phyloP scores from a whole-genome alignment of 1,139 yeast genomes.

The Saccharomyces hybrid region DNA sequence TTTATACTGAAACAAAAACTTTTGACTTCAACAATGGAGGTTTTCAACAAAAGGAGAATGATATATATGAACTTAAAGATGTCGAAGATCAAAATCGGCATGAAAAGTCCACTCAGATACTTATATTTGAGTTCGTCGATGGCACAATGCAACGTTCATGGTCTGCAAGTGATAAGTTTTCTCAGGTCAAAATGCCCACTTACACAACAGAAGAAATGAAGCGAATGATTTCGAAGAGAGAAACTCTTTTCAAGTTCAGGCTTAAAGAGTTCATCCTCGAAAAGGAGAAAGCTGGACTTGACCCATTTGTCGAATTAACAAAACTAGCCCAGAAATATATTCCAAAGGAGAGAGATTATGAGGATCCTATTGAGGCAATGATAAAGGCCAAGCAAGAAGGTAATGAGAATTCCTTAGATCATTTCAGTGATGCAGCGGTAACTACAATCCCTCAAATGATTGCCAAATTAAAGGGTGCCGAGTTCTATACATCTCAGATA shows the following conservation, averaged over 20 bases:
- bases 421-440: slow-evolving; percentile 26
- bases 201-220: slow-evolving; percentile 46
- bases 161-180: slow-evolving; percentile 30
- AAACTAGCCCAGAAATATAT: slow-evolving; percentile 34
- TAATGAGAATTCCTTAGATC: slow-evolving; percentile 17
- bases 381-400: slow-evolving; percentile 23
- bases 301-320: slow-evolving; percentile 37
- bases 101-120: slow-evolving; percentile 39
- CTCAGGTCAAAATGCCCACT: slow-evolving; percentile 37
- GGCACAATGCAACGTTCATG: slow-evolving; percentile 44
- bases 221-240: slow-evolving; percentile 53
- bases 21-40: slow-evolving; percentile 41
- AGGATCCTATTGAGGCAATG: slow-evolving; percentile 48
- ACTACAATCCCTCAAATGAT: slow-evolving; percentile 40
- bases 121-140: slow-evolving; percentile 74
- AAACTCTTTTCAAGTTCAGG: slow-evolving; percentile 43
- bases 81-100: slow-evolving; percentile 30
- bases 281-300: slow-evolving; percentile 31
- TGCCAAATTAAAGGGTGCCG: slow-evolving; percentile 37
- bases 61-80: slow-evolving; percentile 40
- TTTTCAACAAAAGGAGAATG: slow-evolving; percentile 41
- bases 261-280: slow-evolving; percentile 37
- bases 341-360: slow-evolving; percentile 44
- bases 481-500: slow-evolving; percentile 56
- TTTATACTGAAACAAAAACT: slow-evolving; percentile 44